Evolutionary conservation across 2,329 filamentous ascomycete species (phyloP), one percentile per base, ranked within the genome.

Genomic region (Diaporthe sp.): DNA sequence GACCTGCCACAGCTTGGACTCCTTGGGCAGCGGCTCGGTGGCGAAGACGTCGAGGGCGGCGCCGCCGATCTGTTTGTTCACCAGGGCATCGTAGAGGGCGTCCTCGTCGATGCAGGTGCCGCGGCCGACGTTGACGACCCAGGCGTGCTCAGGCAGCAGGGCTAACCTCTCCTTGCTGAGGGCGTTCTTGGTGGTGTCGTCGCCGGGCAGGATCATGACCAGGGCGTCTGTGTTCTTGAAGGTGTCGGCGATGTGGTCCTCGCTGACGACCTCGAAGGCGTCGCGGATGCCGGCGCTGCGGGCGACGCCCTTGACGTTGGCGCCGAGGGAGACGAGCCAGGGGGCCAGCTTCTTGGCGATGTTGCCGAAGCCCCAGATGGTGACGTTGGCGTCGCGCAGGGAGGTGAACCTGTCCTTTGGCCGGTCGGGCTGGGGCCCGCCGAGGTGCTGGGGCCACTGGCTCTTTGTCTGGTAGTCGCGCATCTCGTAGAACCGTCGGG

Each of bases 281-380:
- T 89, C 83, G 62, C 92, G 86, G 19, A 93, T 89, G 12, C 92
- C 91, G 0, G 86, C 79, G 12, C 80, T 81, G 17, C 91, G 85
- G 17, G 92, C 92, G 1, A 93, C 82, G 71, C 92, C 92, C 49
- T 82, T 85, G 22, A 94, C 91, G 1, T 85, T 84, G 15, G 92
- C 89, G 34, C 92, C 92, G 53, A 91, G 86, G 0, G 84, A 85
- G 9, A 85, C 83, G 4, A 93, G 84, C 78, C 86, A 86, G 31
- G 91, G 91, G 7, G 88, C 85, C 51, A 93, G 87, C 1, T 85
- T 86, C 85, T 92, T 91, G 44, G 90, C 91, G 71, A 93, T 93
- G 82, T 92, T 93, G 74, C 91, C 91, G 79, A 91, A 93, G 15
- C 91, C 91, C 91, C 91, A 93, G 79, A 93, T 85, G 44, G 90